Conservation (phyloP, 164 flowering plant species). For the Magnolia officinalis region DNA sequence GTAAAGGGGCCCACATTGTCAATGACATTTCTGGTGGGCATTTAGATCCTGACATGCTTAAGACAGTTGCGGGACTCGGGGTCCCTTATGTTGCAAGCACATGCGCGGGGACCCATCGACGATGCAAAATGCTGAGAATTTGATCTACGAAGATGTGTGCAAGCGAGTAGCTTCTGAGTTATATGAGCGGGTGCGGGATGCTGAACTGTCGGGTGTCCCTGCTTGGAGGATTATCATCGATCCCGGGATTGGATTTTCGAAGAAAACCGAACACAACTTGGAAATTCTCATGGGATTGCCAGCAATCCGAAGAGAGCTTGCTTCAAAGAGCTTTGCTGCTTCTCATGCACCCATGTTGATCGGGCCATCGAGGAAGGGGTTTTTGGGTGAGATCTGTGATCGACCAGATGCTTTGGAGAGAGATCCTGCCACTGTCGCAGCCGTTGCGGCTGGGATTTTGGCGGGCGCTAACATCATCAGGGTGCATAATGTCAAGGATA, state of each 20-base stretch:
- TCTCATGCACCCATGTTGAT: slow-evolving; percentile 72
- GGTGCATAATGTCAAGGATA: slow-evolving; percentile 83
- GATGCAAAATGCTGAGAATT: slow-evolving; percentile 69
- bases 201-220: slow-evolving; percentile 76
- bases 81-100: slow-evolving; percentile 84
- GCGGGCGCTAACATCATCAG: slow-evolving; percentile 88
- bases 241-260: slow-evolving; percentile 94
- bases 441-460: slow-evolving; percentile 59
- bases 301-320: slow-evolving; percentile 52
- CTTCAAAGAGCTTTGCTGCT: slow-evolving; percentile 54
- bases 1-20: slow-evolving; percentile 70
- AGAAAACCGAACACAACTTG: slow-evolving; percentile 70
- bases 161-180: slow-evolving; percentile 63
- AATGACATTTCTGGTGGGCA: slow-evolving; percentile 89
- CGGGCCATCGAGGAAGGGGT: slow-evolving; percentile 93
- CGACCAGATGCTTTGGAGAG: slow-evolving; percentile 55
- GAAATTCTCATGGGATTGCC: slow-evolving; percentile 58
- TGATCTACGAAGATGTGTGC: slow-evolving; percentile 67
- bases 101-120: slow-evolving; percentile 87
- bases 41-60: slow-evolving; percentile 62
- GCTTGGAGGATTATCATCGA: slow-evolving; percentile 89
- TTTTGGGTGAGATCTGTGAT: slow-evolving; percentile 68
- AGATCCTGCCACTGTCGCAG: slow-evolving; percentile 78
- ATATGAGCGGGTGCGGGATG: slow-evolving; percentile 42
- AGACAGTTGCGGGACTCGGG: slow-evolving; percentile 51